Evolutionary conservation across 78 protist species (phyloP).

Genomic region (Dictyostelium discoideum): DNA sequence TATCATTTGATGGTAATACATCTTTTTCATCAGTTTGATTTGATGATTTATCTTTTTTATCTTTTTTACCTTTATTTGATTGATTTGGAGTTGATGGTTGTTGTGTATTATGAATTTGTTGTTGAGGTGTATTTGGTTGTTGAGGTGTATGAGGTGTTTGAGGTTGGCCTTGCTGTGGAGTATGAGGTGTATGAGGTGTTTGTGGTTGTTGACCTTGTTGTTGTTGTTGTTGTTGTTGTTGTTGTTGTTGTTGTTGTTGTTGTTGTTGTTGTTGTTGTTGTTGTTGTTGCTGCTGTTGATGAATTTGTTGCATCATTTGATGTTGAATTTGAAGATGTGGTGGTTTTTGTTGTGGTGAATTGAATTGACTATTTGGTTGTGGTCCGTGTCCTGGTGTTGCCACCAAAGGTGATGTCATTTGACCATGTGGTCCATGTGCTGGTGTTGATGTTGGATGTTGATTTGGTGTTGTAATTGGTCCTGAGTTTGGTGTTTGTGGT

Average conservation of each 20-base stretch:
- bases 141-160: not conserved
- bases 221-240: not conserved
- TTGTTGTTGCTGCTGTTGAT: not conserved
- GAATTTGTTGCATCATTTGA: not conserved
- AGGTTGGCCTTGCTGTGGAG: not conserved
- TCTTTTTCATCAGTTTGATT: conserved; percentile 5
- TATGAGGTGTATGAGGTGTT: not conserved
- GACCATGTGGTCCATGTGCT: not conserved
- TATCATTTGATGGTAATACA: not conserved
- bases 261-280: not conserved
- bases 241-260: not conserved
- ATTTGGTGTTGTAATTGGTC: conserved; percentile 5
- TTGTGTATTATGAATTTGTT: not conserved
- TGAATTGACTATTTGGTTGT: not conserved
- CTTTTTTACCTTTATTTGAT: not conserved
- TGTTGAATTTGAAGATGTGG: not conserved
- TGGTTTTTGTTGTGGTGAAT: not conserved
- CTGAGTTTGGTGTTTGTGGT: not conserved
- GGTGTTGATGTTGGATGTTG: not conserved
- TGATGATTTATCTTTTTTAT: not conserved
- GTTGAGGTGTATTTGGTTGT: not conserved
- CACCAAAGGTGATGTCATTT: not conserved
- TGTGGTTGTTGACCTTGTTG: not conserved
- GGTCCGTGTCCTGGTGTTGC: not conserved
- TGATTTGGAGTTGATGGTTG: not conserved